A percentile compares a stretch with the other conserved stretches of the same genome.
Conservation (phyloP, 2,329 filamentous ascomycete genomes). For the Sporothrix humicola region DNA sequence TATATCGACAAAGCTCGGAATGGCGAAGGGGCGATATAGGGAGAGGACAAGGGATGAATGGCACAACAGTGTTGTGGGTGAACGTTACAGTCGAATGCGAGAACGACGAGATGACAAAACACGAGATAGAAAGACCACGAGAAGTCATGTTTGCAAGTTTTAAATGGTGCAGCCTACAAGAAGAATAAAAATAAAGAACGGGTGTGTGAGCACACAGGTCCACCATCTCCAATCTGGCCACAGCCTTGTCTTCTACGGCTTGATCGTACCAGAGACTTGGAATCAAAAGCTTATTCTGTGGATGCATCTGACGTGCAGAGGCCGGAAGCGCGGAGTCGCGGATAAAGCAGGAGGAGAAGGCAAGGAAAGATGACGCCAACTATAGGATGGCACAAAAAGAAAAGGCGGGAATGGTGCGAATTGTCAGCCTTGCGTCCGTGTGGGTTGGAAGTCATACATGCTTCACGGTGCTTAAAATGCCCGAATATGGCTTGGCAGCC, state of each 20-base stretch:
- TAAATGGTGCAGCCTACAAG: too few relatives aligned
- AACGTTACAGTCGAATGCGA: neutral
- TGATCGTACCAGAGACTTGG: neutral
- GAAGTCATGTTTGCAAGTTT: too few relatives aligned
- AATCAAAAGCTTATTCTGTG: conserved; percentile 10
- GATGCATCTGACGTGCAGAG: conserved; percentile 17
- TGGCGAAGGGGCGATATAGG: neutral
- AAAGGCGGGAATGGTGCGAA: neutral
- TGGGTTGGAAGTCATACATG: too few relatives aligned
- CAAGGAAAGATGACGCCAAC: neutral
- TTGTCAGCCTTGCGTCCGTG: neutral
- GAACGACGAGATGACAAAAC: conserved; percentile 5
- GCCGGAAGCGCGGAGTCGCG: neutral
- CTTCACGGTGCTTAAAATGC: too few relatives aligned
- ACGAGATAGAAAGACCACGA: neutral
- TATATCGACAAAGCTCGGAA: neutral
- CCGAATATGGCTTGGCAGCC: conserved; percentile 1
- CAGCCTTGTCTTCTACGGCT: too few relatives aligned
- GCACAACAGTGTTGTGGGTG: neutral
- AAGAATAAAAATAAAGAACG: too few relatives aligned
- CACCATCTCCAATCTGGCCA: too few relatives aligned
- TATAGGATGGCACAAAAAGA: neutral
- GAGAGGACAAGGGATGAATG: neutral
- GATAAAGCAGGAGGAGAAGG: neutral
- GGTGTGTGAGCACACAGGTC: too few relatives aligned